Base-by-base conservation (phyloP, 1,284 basidiomycete genomes). In the Mrakiaceae sp. region DNA sequence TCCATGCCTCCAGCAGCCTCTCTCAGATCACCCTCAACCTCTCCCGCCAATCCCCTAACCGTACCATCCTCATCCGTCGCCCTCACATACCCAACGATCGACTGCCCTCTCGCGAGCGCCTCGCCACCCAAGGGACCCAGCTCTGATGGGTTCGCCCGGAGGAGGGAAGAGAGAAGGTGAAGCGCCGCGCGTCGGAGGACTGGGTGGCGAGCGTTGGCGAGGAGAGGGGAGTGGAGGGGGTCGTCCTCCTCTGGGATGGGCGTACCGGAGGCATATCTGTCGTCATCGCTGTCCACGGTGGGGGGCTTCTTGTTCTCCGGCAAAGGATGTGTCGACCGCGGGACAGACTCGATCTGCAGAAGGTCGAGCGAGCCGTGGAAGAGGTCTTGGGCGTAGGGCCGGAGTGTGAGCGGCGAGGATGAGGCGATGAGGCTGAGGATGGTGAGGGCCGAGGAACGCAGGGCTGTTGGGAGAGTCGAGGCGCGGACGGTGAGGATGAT, bases 391-490 rank as follows among this genome's bases (percentile, higher is more conserved):
- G 79, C 74, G 75, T 88, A 90, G 3, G 82, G 79, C 11, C 86
- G 71, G 43, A 91, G 73, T 1, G 87, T 82, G 55, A 85, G 69
- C 1, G 83, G 76, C 68, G 81, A 83, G 2, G 84, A 85, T 67
- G 83, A 82, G 39, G 84, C 81, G 69, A 85, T 88, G 55, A 86
- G 84, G 0, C 86, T 83, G 2, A 95, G 80, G 48, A 96, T 79
- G 0, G 90, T 88, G n/a, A 96, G 74, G 0, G 89, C 82, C 0
- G 92, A 95, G 0, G 85, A 83, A 46, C 90, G 84, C 27, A 95
- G 77, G 0, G 84, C 80, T 0, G 85, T 87, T 0, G 92, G 88
- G 1, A 87, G 75, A 60, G 81, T 74, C 3, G 76, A 67, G 1
- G 81, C 77, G 54, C 87, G 82, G 49, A 90, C 78, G 8, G 87